These are phyloP conservation scores for Fusarium haematococcum DNA, from an alignment of 2,329 filamentous ascomycete species.

Conservation along the genomic window DNA sequence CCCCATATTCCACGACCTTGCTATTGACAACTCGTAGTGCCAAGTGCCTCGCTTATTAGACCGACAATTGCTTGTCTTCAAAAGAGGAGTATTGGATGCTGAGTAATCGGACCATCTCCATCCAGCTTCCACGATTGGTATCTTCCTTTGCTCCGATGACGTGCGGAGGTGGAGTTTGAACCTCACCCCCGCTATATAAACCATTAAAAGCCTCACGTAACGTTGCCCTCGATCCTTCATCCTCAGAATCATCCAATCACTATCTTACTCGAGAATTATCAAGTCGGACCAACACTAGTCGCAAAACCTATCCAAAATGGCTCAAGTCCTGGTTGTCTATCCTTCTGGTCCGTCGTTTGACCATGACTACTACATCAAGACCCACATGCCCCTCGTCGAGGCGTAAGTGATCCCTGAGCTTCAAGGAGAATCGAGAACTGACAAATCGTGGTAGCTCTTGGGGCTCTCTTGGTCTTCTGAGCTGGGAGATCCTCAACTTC, in stretches of 20 bases:
- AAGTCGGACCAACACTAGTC: not conserved
- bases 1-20: not conserved
- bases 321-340: conserved; percentile 42
- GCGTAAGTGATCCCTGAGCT: conserved; percentile 24
- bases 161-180: not conserved
- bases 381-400: conserved; percentile 42
- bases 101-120: not conserved
- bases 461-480: conserved; percentile 30
- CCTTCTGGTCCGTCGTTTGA: conserved; percentile 43
- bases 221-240: not conserved
- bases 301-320: conserved; percentile 24
- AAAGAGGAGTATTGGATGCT: not conserved
- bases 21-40: not conserved
- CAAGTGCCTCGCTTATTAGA: not conserved
- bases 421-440: not conserved
- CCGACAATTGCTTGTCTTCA: not conserved
- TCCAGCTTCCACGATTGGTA: not conserved
- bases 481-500: conserved; percentile 39
- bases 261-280: not conserved
- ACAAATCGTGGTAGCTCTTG: conserved; percentile 28
- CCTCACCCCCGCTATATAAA: not conserved
- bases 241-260: not conserved
- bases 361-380: conserved; percentile 42
- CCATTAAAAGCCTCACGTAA: not conserved
- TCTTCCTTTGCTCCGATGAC: conserved; percentile 1